Conservation (phyloP, 805 yeast species). For the Wickerhamiella sergipiensis region DNA sequence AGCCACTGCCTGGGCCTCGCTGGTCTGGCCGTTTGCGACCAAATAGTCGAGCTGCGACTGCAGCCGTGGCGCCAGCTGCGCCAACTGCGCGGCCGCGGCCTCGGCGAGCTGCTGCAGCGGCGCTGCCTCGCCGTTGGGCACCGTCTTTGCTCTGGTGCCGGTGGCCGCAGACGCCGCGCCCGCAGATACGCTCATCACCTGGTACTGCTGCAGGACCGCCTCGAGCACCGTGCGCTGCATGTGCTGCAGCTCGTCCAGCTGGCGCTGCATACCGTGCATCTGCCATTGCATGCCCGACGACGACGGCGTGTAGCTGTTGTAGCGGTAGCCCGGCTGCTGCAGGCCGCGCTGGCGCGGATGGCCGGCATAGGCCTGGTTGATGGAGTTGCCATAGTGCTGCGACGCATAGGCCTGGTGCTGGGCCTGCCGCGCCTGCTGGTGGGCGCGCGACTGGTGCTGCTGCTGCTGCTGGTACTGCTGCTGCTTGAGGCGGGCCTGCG, state of each 20-base stretch:
- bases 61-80: background rate
- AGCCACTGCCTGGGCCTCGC: background rate
- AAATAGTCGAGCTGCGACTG: background rate
- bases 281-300: background rate
- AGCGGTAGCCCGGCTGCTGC: background rate
- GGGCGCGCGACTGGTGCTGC: background rate
- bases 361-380: background rate
- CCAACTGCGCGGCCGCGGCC: background rate
- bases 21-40: background rate
- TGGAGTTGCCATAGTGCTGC: background rate
- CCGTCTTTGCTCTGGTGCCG: background rate
- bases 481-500: slow-evolving; percentile 1
- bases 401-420: background rate
- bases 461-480: background rate
- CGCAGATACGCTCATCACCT: background rate
- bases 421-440: background rate
- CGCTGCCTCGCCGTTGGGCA: background rate
- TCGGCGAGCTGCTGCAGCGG: background rate
- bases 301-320: background rate
- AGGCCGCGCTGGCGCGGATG: background rate
- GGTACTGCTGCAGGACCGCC: background rate
- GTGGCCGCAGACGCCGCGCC: background rate
- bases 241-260: background rate
- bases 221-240: background rate
- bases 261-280: background rate